Conservation (phyloP, 106 monocot species). For the Dendrobium huoshanense region DNA sequence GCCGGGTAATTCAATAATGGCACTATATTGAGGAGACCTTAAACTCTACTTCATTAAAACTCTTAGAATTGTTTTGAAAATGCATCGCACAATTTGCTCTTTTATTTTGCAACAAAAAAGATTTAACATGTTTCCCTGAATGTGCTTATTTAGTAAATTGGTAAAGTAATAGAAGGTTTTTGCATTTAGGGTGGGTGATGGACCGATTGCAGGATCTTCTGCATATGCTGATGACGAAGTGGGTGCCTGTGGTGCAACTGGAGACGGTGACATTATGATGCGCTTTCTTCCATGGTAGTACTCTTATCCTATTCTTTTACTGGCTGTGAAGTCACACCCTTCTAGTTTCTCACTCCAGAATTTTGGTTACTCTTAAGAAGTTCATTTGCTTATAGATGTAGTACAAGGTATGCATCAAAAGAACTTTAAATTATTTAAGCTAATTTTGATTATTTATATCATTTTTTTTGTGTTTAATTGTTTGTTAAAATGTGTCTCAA, state of each 20-base stretch:
- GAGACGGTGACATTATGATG: constrained; percentile 99
- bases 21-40: not conserved
- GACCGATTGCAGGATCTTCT: constrained; percentile 84
- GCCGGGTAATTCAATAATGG: not conserved
- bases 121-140: not conserved
- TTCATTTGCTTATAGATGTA: no score
- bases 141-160: not conserved
- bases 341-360: not conserved
- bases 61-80: no score
- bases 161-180: not conserved
- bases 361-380: no score
- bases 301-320: not conserved
- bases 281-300: constrained; percentile 94
- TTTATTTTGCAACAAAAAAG: not conserved
- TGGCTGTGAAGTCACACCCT: not conserved
- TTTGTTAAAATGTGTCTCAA: no score
- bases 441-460: no score
- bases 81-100: not conserved
- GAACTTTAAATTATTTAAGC: no score
- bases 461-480: no score
- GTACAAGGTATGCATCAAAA: no score
- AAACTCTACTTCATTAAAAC: not conserved
- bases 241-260: constrained; percentile 88
- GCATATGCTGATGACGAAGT: constrained; percentile 96
- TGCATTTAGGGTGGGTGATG: constrained; percentile 78